phyloP scores from a whole-genome alignment of 2,329 filamentous ascomycete genomes.

The Beauveria pseudobassiana region DNA sequence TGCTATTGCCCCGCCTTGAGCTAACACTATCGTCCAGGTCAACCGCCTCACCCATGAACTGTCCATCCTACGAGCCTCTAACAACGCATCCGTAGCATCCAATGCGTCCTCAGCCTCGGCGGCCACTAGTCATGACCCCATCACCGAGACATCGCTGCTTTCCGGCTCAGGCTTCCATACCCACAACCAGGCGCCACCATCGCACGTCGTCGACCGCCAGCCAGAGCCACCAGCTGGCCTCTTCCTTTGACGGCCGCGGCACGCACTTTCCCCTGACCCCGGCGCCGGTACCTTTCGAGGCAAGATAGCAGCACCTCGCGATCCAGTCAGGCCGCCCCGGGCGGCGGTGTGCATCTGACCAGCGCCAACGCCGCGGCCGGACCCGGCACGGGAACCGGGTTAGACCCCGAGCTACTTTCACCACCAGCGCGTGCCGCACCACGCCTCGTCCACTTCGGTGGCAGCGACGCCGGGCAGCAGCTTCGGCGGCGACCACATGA shows the following conservation, averaged over 20 bases:
- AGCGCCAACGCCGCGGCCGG: neutral
- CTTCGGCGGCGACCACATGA: conserved; percentile 33
- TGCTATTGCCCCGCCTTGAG: neutral
- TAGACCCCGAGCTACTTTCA: conserved; percentile 40
- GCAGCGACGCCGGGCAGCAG: conserved; percentile 33
- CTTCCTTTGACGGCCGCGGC: conserved; percentile 29
- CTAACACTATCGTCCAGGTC: conserved; percentile 46
- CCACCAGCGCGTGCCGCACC: conserved; percentile 34
- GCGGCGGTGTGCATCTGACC: conserved; percentile 37
- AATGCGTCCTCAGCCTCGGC: conserved; percentile 57
- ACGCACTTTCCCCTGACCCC: conserved; percentile 39
- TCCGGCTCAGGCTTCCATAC: conserved; percentile 52
- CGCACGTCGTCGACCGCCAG: conserved; percentile 54
- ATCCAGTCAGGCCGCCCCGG: conserved; percentile 41
- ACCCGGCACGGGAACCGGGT: neutral
- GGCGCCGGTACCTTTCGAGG: conserved; percentile 38
- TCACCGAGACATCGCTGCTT: conserved; percentile 44
- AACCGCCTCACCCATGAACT: conserved; percentile 91
- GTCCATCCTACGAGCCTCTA: conserved; percentile 65
- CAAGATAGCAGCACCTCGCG: conserved; percentile 50
- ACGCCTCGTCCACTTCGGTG: conserved; percentile 26
- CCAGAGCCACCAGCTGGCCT: conserved; percentile 33
- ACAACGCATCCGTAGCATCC: conserved; percentile 59
- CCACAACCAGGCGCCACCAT: conserved; percentile 46
- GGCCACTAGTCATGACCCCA: conserved; percentile 40